phyloP scores from a whole-genome alignment of 2,329 filamentous ascomycete genomes.

The Colletotrichum godetiae region DNA sequence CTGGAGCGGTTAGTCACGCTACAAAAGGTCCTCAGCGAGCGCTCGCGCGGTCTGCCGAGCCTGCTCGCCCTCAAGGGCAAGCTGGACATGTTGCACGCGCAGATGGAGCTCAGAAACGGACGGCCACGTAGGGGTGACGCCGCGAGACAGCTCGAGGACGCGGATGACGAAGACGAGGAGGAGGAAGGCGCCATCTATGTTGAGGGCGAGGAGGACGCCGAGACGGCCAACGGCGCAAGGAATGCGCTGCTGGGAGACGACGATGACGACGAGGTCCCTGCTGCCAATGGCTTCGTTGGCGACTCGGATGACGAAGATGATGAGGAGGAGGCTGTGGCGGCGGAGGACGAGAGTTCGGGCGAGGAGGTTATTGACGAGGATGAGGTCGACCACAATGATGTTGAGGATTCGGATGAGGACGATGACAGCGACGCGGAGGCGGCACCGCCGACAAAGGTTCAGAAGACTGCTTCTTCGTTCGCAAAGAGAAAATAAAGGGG shows the following conservation, averaged over 20 bases:
- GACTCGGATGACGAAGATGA: constrained; percentile 69
- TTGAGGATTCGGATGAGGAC: constrained; percentile 67
- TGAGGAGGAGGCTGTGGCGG: constrained; percentile 52
- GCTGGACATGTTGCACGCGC: constrained; percentile 91
- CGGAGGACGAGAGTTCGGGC: constrained; percentile 57
- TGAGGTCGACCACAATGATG: constrained; percentile 69
- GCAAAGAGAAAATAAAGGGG: constrained; percentile 50
- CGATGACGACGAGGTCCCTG: constrained; percentile 68
- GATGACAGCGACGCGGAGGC: constrained; percentile 64
- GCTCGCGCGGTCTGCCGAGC: constrained; percentile 83
- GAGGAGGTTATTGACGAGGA: constrained; percentile 67
- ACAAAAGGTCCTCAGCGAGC: constrained; percentile 88
- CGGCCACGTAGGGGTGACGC: constrained; percentile 63
- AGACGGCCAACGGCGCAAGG: constrained; percentile 43
- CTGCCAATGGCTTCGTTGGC: constrained; percentile 65
- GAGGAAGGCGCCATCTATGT: constrained; percentile 87
- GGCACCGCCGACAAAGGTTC: constrained; percentile 58
- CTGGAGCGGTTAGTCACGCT: constrained; percentile 81
- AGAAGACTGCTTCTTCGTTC: constrained; percentile 51
- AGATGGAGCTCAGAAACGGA: constrained; percentile 82
- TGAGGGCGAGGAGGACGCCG: constrained; percentile 76
- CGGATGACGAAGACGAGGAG: constrained; percentile 61
- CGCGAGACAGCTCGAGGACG: constrained; percentile 55
- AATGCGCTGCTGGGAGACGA: constrained; percentile 58
- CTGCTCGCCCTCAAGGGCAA: constrained; percentile 93